Base-by-base conservation (phyloP, 148 eudicot genomes). In the Pharnaceum exiguum region DNA sequence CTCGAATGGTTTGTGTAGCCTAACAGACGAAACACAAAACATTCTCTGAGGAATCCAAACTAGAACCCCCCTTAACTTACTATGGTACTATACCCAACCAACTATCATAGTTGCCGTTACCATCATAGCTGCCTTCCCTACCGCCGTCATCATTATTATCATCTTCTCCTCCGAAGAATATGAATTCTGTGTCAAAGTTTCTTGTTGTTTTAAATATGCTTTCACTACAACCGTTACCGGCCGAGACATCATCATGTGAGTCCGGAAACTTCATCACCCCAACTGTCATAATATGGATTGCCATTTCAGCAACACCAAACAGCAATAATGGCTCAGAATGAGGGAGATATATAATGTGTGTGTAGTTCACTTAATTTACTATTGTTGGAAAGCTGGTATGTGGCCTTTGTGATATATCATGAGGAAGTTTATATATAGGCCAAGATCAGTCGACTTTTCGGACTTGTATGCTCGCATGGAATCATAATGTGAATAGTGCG, bases 31-130 rank as follows among this genome's bases (percentile, higher is more conserved):
- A n/a, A n/a, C n/a, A n/a, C n/a, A n/a, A n/a, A n/a, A n/a, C n/a
- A n/a, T n/a, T n/a, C n/a, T n/a, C n/a, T n/a, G n/a, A n/a, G n/a
- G n/a, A n/a, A n/a, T n/a, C n/a, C n/a, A n/a, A n/a, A n/a, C n/a
- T n/a, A n/a, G n/a, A n/a, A n/a, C n/a, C n/a, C n/a, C n/a, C n/a
- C n/a, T n/a, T n/a, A n/a, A n/a, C n/a, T n/a, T n/a, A n/a, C n/a
- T n/a, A n/a, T n/a, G n/a, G n/a, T n/a, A n/a, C n/a, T n/a, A n/a
- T n/a, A n/a, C n/a, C n/a, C n/a, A n/a, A n/a, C n/a, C n/a, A n/a
- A n/a, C n/a, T n/a, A 64, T 71, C 75, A 28, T 62, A 26, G 8
- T 16, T 38, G 5, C 32, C 60, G 36, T 26, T 67, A 60, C 60
- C 71, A 15, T 72, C 71, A n/a, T n/a, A n/a, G n/a, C n/a, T n/a